Conservation (phyloP, 371 early-diverging fungal genomes). For the Mortierella polycephala region DNA sequence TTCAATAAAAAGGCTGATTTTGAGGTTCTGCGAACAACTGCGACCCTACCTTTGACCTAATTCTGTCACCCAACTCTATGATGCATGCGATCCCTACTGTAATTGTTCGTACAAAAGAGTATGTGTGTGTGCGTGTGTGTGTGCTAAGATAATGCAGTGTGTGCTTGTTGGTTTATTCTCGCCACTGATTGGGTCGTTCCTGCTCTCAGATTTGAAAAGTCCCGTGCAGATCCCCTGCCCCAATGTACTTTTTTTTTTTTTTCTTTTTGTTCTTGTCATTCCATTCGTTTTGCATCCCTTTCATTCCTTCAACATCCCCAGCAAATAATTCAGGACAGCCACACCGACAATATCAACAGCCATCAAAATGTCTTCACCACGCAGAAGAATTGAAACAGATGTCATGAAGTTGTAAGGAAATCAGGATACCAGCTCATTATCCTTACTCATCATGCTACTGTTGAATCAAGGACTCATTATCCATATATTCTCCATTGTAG, state of each 20-base stretch:
- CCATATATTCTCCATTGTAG: constrained; percentile 60
- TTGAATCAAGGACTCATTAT: neutral
- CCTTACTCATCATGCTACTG: neutral
- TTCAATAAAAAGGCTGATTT: constrained; percentile 45
- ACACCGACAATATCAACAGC: neutral
- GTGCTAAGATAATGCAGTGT: neutral
- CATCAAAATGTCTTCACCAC: constrained; percentile 82
- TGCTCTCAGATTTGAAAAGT: too few species aligned
- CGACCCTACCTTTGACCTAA: neutral
- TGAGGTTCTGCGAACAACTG: constrained; percentile 33
- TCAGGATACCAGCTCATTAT: neutral
- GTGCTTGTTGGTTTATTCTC: too few species aligned
- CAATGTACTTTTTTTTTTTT: neutral
- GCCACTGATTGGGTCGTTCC: too few species aligned
- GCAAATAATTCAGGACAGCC: neutral
- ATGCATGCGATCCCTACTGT: too few species aligned
- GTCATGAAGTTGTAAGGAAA: constrained; percentile 94
- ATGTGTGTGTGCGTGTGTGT: neutral
- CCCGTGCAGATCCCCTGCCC: neutral
- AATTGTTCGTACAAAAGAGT: neutral
- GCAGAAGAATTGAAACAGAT: constrained; percentile 97
- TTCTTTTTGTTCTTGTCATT: neutral
- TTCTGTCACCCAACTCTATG: neutral
- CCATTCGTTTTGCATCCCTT: neutral
- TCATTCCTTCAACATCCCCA: too few species aligned